phyloP scores from a whole-genome alignment of 441 rosid species.

The Theobroma grandiflorum region DNA sequence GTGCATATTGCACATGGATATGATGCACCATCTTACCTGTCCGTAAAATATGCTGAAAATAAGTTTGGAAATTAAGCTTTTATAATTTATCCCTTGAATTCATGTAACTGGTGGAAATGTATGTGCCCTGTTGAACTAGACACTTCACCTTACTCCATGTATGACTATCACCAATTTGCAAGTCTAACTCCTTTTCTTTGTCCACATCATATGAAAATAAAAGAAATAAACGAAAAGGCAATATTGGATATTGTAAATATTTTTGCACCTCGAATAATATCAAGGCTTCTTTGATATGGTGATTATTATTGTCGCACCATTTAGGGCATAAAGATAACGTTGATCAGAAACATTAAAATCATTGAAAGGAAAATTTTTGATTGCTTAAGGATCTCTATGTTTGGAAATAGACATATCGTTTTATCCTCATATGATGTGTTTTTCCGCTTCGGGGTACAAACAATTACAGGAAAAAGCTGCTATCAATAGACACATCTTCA shows the following conservation, averaged over 20 bases:
- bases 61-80: background rate
- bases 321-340: background rate
- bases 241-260: background rate
- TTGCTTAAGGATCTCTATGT: conserved; percentile 6
- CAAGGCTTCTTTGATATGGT: background rate
- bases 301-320: background rate
- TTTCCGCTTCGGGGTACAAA: background rate
- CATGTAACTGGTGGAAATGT: background rate
- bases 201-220: background rate
- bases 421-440: conserved; percentile 10
- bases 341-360: background rate
- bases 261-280: background rate
- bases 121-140: background rate
- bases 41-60: background rate
- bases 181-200: background rate
- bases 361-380: background rate
- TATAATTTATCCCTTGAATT: background rate
- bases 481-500: background rate
- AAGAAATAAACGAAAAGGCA: background rate
- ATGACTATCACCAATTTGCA: background rate
- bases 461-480: background rate
- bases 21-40: conserved; percentile 47
- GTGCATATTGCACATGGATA: conserved; percentile 34
- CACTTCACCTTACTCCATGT: background rate
- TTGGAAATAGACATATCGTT: background rate